phyloP scores from a whole-genome alignment of 768 basidiomycete genomes.

The Coprinopsis cinerea region DNA sequence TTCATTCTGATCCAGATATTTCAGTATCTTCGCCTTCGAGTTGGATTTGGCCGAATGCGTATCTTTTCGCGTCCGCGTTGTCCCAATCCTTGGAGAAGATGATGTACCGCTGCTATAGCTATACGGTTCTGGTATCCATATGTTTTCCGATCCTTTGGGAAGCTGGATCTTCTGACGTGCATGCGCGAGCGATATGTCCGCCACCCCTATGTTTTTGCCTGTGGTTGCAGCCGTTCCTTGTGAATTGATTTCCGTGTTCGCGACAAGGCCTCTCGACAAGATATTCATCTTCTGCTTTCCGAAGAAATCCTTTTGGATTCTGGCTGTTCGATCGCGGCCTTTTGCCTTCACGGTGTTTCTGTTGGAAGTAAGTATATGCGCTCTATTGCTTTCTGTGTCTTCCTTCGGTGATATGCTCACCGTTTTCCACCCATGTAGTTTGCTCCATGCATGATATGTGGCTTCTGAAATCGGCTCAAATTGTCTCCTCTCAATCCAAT shows the following conservation, averaged over 20 bases:
- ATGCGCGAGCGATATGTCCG: slow-evolving; percentile 26
- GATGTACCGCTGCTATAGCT: slow-evolving; percentile 9
- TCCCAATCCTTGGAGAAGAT: slow-evolving; percentile 18
- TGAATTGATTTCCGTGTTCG: neutral
- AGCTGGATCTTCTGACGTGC: slow-evolving; percentile 14
- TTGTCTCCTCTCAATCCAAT: no score
- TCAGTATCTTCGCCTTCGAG: slow-evolving; percentile 31
- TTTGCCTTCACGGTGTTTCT: slow-evolving; percentile 58
- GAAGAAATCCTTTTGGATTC: slow-evolving; percentile 56
- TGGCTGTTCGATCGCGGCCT: slow-evolving; percentile 48
- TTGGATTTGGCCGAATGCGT: slow-evolving; percentile 18
- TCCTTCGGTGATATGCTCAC: slow-evolving; percentile 23
- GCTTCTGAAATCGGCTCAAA: neutral
- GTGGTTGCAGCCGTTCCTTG: neutral
- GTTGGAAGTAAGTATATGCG: neutral
- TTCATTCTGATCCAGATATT: slow-evolving; percentile 36
- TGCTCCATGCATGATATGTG: slow-evolving; percentile 48
- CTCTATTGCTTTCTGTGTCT: neutral
- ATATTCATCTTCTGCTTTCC: slow-evolving; percentile 54
- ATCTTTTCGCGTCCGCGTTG: slow-evolving; percentile 5
- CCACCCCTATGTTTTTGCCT: slow-evolving; percentile 1
- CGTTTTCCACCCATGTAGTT: slow-evolving; percentile 77
- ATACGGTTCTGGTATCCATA: slow-evolving; percentile 24
- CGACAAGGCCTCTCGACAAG: slow-evolving; percentile 33
- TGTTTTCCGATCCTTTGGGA: neutral